Evolutionary conservation across 345 rosid genomes (phyloP), one percentile per base, ranked within the genome.

Genomic region (Moricandia arvensis): DNA sequence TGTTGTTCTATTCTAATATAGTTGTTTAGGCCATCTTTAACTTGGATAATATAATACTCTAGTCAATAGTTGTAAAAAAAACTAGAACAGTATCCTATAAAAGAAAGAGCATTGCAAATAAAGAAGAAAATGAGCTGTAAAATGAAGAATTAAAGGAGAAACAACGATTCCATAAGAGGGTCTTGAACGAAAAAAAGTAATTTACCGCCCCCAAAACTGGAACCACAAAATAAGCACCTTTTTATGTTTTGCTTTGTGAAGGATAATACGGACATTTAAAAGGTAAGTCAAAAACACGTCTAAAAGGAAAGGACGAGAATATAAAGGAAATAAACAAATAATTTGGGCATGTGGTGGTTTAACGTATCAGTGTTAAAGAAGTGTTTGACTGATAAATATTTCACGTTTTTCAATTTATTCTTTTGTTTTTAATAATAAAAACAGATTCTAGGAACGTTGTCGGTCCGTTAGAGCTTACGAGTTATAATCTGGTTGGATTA

Each of bases 231-330:
- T 21, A 21, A 21, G 2, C 24, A 21, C 24, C 7, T 64, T 7
- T 54, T 2, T 34, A 31, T 17, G 17, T 8, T 62, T 49, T 3
- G 18, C 3, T 47, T 21, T 2, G 11, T 7, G n/a, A n/a, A 77
- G 80, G 80, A 15, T 65, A 71, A 47, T 58, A 71, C 0, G 1
- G 76, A 65, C 47, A 71, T 64, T 77, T 9, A 0, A 1, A n/a
- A 0, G 12, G 1, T 26, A 71, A 77, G 76, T 71, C 58, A 77
- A 66, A 65, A 69, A 77, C 80, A 77, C 80, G 80, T 77, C 72
- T 64, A 21, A 64, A 63, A 75, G 16, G 51, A n/a, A 45, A 45
- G 17, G 51, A 45, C 13, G 51, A 41, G 47, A 57, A 17, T 29
- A 10, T 8, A 15, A 6, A 29, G 38, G 12, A 60, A 18, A 33